Conservation (phyloP, 352 stramenopile species). For the Phytophthora pseudosyringae region DNA sequence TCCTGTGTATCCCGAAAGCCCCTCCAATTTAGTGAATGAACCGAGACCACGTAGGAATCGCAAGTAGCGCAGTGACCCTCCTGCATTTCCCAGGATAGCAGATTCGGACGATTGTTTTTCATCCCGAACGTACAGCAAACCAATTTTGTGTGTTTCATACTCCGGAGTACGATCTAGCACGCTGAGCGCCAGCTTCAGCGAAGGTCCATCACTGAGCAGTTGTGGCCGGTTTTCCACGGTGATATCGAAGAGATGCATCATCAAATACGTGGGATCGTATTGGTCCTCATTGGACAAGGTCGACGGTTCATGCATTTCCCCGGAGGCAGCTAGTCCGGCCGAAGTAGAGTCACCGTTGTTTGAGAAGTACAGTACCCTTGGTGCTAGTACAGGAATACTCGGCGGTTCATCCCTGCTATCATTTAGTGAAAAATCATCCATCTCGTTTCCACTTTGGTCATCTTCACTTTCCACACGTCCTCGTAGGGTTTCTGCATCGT, state of each 20-base stretch:
- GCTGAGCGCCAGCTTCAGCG: conserved; percentile 65
- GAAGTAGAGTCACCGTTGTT: background rate
- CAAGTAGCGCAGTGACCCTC: conserved; percentile 79
- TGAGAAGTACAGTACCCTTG: conserved; percentile 17
- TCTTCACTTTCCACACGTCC: conserved; percentile 5
- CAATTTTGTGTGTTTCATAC: conserved; percentile 90
- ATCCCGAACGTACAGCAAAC: conserved; percentile 73
- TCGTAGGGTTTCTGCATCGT: conserved; percentile 5
- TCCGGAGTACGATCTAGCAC: conserved; percentile 84
- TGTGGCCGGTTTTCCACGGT: conserved; percentile 60
- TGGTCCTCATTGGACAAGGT: conserved; percentile 3
- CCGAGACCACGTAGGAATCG: conserved; percentile 76
- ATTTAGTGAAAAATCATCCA: conserved; percentile 43
- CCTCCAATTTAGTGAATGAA: conserved; percentile 69
- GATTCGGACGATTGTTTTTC: conserved; percentile 63
- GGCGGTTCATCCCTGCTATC: conserved; percentile 9
- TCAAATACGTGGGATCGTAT: conserved; percentile 75
- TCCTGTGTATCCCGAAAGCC: conserved; percentile 70
- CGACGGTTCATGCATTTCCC: background rate
- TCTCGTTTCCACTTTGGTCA: conserved; percentile 9
- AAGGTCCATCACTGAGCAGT: conserved; percentile 58
- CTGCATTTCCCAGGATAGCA: conserved; percentile 76
- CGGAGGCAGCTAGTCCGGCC: background rate
- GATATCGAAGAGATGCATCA: conserved; percentile 87
- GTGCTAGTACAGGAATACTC: conserved; percentile 5